phyloP scores from a whole-genome alignment of 768 basidiomycete genomes.

The Russula brevipes region DNA sequence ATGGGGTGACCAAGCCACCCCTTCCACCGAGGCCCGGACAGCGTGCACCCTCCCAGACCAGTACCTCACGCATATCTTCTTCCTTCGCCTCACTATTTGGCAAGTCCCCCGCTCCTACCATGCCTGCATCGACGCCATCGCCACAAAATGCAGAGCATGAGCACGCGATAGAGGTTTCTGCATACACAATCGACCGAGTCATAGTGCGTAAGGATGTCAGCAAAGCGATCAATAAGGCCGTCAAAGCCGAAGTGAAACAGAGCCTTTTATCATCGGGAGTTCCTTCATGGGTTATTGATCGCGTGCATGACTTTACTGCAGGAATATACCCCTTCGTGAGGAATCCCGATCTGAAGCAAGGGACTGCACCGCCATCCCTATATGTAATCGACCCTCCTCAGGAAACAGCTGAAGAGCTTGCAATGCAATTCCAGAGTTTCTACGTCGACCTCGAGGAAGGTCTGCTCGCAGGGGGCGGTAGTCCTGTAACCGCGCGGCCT shows the following conservation, averaged over 20 bases:
- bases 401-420: slow-evolving; percentile 49
- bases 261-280: slow-evolving; percentile 38
- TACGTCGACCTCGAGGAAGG: slow-evolving; percentile 64
- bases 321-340: slow-evolving; percentile 56
- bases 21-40: slow-evolving; percentile 32
- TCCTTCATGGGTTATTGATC: slow-evolving; percentile 56
- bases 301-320: slow-evolving; percentile 50
- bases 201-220: slow-evolving; percentile 52
- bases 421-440: slow-evolving; percentile 63
- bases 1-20: slow-evolving; percentile 26
- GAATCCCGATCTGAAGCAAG: slow-evolving; percentile 13
- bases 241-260: slow-evolving; percentile 53
- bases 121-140: slow-evolving; percentile 19
- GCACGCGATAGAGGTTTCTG: slow-evolving; percentile 49
- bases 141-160: slow-evolving; percentile 30
- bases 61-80: slow-evolving; percentile 27
- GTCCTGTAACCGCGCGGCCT: slow-evolving; percentile 31
- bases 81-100: slow-evolving; percentile 27
- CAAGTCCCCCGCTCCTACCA: slow-evolving; percentile 18
- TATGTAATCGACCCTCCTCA: slow-evolving; percentile 43
- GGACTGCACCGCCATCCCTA: slow-evolving; percentile 8
- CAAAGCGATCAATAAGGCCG: slow-evolving; percentile 46
- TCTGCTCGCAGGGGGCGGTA: slow-evolving; percentile 39
- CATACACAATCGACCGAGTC: slow-evolving; percentile 50
- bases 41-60: slow-evolving; percentile 21